Conservation (phyloP, 2,329 filamentous ascomycete species). For the Basipetospora sp. region DNA sequence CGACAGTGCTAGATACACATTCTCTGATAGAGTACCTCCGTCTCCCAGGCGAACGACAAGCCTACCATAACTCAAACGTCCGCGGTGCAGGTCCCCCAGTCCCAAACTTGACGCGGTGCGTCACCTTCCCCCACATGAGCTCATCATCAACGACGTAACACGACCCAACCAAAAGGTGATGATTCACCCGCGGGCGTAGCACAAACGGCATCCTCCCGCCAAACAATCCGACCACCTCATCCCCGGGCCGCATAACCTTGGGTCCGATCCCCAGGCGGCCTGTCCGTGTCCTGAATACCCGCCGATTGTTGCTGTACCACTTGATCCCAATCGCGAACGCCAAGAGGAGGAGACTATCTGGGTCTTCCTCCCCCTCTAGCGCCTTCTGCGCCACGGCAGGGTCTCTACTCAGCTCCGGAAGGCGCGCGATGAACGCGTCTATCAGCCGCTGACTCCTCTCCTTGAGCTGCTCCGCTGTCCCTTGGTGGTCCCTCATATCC, state of each 20-base stretch:
- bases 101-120: background rate
- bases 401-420: too few species aligned
- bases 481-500: too few species aligned
- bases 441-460: too few species aligned
- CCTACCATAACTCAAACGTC: too few species aligned
- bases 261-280: slow-evolving; percentile 9
- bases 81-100: too few species aligned
- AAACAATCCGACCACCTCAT: slow-evolving; percentile 7
- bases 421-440: too few species aligned
- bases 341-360: too few species aligned
- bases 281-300: slow-evolving; percentile 6
- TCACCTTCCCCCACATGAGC: slow-evolving; percentile 9
- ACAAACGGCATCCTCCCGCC: slow-evolving; percentile 8
- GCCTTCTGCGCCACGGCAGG: too few species aligned
- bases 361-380: too few species aligned
- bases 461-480: too few species aligned
- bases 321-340: background rate
- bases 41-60: too few species aligned
- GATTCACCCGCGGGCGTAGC: slow-evolving; percentile 3
- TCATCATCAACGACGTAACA: slow-evolving; percentile 9
- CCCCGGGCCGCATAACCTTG: slow-evolving; percentile 8
- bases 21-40: too few species aligned
- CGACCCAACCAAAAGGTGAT: slow-evolving; percentile 8
- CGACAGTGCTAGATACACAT: background rate
- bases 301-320: slow-evolving; percentile 4